Evolutionary conservation across 192 early-diverging fungal species (phyloP).

Genomic region (Coemansia sp.): DNA sequence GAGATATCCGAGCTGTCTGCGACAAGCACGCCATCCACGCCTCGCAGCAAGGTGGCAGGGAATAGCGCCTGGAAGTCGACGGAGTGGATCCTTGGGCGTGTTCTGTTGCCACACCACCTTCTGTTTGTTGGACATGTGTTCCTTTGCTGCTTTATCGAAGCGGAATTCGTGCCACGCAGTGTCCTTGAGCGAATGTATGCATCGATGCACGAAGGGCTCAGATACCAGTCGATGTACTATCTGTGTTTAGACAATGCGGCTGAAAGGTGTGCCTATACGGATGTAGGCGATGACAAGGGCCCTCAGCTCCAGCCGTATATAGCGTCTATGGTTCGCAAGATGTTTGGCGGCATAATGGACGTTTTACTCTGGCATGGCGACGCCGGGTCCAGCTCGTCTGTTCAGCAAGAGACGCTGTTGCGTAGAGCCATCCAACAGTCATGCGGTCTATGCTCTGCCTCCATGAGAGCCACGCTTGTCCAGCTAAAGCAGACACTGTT

Average conservation of each 20-base stretch:
- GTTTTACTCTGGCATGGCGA: not conserved
- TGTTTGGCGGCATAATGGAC: slow-evolving; percentile 17
- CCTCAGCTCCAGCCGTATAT: slow-evolving; percentile 10
- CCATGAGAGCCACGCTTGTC: slow-evolving; percentile 19
- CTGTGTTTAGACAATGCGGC: slow-evolving; percentile 19
- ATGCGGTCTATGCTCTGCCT: slow-evolving; percentile 11
- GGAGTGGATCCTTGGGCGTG: slow-evolving; percentile 15
- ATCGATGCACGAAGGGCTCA: slow-evolving; percentile 6
- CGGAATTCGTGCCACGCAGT: slow-evolving; percentile 5
- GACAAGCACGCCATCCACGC: not conserved
- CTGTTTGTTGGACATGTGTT: slow-evolving; percentile 27
- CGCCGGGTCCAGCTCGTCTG: not conserved
- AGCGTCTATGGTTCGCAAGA: slow-evolving; percentile 10
- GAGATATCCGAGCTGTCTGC: slow-evolving; percentile 14
- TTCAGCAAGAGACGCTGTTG: not conserved
- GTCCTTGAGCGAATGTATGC: slow-evolving; percentile 16
- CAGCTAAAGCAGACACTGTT: slow-evolving; percentile 12
- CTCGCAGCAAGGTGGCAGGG: slow-evolving; percentile 1
- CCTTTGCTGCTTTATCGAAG: slow-evolving; percentile 10
- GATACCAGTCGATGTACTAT: slow-evolving; percentile 11
- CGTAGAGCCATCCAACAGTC: slow-evolving; percentile 2
- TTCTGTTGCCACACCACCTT: slow-evolving; percentile 39
- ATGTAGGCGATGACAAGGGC: not conserved
- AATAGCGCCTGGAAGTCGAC: slow-evolving; percentile 10
- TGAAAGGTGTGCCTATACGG: not conserved